Percentiles rank a stretch among this genome's conserved stretches.
Evolutionary conservation across 129 eudicot species (phyloP).

Genomic region (Artemisia argyi): DNA sequence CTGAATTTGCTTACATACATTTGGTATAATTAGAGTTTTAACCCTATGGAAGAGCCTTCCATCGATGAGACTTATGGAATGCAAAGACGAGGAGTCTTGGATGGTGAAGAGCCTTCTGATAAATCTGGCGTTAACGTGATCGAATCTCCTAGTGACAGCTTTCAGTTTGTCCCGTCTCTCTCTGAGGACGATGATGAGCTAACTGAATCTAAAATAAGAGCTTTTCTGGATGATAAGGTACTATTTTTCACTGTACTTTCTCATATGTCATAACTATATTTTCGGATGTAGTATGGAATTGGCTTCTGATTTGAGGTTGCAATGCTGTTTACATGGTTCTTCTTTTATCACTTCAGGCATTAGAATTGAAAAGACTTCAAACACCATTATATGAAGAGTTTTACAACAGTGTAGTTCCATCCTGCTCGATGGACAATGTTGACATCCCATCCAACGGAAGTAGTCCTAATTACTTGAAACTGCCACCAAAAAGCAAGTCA

Average conservation of each 20-base stretch:
- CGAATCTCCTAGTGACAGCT: constrained; percentile 31
- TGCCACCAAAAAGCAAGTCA: constrained; percentile 70
- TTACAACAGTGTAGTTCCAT: constrained; percentile 59
- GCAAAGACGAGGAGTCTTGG: constrained; percentile 19
- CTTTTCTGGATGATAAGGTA: constrained; percentile 76
- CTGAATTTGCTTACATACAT: constrained; percentile 15
- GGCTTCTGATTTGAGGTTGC: constrained; percentile 11
- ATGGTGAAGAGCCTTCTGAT: constrained; percentile 19
- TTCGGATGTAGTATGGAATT: not conserved
- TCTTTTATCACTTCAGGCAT: constrained; percentile 40
- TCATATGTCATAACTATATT: constrained; percentile 2
- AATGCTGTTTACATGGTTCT: not conserved
- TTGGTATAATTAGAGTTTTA: constrained; percentile 54
- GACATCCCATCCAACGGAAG: constrained; percentile 37
- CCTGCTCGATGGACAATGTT: constrained; percentile 38
- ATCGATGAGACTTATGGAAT: constrained; percentile 37
- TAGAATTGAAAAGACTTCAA: constrained; percentile 70
- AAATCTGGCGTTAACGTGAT: constrained; percentile 26
- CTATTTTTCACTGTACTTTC: not conserved
- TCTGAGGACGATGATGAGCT: constrained; percentile 76
- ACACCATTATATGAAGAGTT: constrained; percentile 81
- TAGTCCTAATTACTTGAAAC: constrained; percentile 46
- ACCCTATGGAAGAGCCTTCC: constrained; percentile 63
- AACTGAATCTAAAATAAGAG: constrained; percentile 71
- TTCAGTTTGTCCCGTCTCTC: constrained; percentile 45